Conservation (phyloP, 768 basidiomycete genomes). For the Boletus patriciae region DNA sequence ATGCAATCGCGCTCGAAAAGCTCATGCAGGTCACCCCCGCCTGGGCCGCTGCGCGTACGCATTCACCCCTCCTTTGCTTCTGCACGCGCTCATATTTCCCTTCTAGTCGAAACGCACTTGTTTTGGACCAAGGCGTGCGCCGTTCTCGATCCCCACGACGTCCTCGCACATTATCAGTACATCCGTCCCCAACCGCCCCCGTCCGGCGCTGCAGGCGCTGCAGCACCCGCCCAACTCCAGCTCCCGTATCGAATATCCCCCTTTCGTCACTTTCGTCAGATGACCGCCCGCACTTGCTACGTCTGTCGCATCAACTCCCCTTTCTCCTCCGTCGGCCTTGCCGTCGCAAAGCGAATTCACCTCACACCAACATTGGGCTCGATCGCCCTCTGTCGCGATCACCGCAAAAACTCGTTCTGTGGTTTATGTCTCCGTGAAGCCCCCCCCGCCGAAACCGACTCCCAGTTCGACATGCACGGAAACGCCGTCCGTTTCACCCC, state of each 20-base stretch:
- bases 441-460: constrained; percentile 43
- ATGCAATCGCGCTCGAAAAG: constrained; percentile 58
- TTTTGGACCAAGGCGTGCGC: constrained; percentile 70
- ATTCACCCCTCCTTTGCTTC: not conserved
- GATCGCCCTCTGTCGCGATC: constrained; percentile 61
- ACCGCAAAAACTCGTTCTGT: constrained; percentile 62
- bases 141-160: constrained; percentile 62
- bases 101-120: constrained; percentile 63
- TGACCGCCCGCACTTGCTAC: constrained; percentile 54
- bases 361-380: constrained; percentile 44
- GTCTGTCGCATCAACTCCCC: constrained; percentile 73
- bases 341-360: constrained; percentile 46
- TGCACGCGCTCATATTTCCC: constrained; percentile 9
- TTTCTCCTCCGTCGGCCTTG: constrained; percentile 49
- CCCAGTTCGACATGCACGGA: constrained; percentile 36
- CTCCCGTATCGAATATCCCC: constrained; percentile 44
- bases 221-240: constrained; percentile 36
- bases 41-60: constrained; percentile 63
- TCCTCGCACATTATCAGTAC: constrained; percentile 49
- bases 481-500: constrained; percentile 32
- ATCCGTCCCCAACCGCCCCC: constrained; percentile 39
- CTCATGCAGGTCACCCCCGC: constrained; percentile 62
- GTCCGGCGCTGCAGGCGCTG: constrained; percentile 29
- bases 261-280: constrained; percentile 62
- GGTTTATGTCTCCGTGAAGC: constrained; percentile 69